phyloP scores from a whole-genome alignment of 768 basidiomycete species.

The Tylopilus subfusipes region DNA sequence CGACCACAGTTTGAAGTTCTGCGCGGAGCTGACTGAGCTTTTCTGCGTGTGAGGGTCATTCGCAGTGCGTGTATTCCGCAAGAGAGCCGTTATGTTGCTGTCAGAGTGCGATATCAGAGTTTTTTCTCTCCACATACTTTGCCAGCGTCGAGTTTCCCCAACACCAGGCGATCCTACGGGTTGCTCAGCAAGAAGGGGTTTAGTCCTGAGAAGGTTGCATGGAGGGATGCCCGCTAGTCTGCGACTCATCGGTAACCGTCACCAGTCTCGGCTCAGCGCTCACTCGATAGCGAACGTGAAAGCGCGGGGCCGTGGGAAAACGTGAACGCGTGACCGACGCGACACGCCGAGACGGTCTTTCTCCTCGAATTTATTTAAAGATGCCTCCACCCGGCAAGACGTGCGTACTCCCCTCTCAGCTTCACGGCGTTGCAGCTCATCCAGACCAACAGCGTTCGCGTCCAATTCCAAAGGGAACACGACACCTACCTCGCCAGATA shows the following conservation, averaged over 20 bases:
- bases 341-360: not conserved
- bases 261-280: too few relatives aligned
- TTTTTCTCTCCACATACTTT: slow-evolving; percentile 26
- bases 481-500: slow-evolving; percentile 44
- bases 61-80: slow-evolving; percentile 10
- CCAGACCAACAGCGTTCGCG: slow-evolving; percentile 16
- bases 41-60: slow-evolving; percentile 15
- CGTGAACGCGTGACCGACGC: slow-evolving; percentile 1
- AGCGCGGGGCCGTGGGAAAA: not conserved
- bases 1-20: too few relatives aligned
- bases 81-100: not conserved
- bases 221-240: too few relatives aligned
- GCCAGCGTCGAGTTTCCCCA: slow-evolving; percentile 20
- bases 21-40: slow-evolving; percentile 15
- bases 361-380: too few relatives aligned
- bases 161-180: slow-evolving; percentile 18
- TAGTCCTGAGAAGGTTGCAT: slow-evolving; percentile 39
- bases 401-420: not conserved
- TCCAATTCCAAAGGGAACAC: slow-evolving; percentile 37
- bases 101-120: slow-evolving; percentile 14
- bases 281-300: too few relatives aligned
- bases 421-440: not conserved
- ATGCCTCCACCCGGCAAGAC: not conserved
- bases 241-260: too few relatives aligned
- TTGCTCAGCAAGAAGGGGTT: slow-evolving; percentile 37